Evolutionary conservation across 164 flowering plant species (phyloP), one percentile per base, ranked within the genome.

Genomic region (Saururus chinensis): DNA sequence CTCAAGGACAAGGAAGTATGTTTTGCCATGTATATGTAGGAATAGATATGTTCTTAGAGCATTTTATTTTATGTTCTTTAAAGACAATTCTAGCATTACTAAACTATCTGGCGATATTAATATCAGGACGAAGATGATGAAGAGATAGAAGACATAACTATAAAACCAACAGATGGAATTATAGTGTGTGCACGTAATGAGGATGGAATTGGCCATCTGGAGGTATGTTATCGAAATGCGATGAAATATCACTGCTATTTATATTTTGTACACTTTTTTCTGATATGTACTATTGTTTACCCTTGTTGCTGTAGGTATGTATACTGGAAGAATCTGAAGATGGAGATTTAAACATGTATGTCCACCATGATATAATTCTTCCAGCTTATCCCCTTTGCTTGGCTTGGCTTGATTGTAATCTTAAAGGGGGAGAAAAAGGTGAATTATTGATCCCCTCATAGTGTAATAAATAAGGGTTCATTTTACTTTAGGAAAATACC

Each of bases 321-420:
- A 69, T 93, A 66, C 64, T 71, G 64, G 98, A 90, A 70, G 96
- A 84, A 62, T 60, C 74, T 16, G 78, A 66, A 42, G 84, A 76
- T 68, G 85, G 78, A 57, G 81, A 75, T 54, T 42, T 73, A 48
- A 93, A 90, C 80, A 70, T 84, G 78, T 93, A 79, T 69, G 81
- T 81, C 30, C 99, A 84, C 76, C 95, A 90, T 81, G 89, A 90
- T 61, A 77, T 90, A 51, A 73, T 84, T 49, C 75, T 89, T 63
- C 79, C 92, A 53, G 88, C 81, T 37, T 86, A 81, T 73, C 97
- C 97, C 40, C 87, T 90, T 17, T 90, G 91, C 78, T 85, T 83
- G 21, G 92, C 88, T 35, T 93, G 97, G 97, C 84, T 93, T 69
- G 75, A 75, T 63, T 69, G 73, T 64, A 62, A 67, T 40, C 71